Percentiles rank a stretch among this genome's conserved stretches.
phyloP scores from a whole-genome alignment of 306 rosid species.

The Prosopis cineraria region DNA sequence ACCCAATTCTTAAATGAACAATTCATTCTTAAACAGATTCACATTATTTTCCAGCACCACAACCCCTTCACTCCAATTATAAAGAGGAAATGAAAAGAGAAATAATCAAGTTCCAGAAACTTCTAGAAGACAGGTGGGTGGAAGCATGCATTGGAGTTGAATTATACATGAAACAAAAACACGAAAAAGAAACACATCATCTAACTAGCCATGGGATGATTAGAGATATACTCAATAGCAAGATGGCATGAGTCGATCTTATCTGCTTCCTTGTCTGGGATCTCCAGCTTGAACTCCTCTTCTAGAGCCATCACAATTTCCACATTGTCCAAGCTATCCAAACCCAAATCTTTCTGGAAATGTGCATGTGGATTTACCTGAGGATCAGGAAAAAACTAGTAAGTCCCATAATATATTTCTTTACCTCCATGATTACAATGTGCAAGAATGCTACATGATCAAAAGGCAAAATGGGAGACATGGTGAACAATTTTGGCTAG shows the following conservation, averaged over 20 bases:
- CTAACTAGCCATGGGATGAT: constrained; percentile 92
- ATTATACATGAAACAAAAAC: constrained; percentile 33
- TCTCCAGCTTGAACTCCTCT: constrained; percentile 98
- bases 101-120: constrained; percentile 38
- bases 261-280: constrained; percentile 93
- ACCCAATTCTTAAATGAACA: constrained; percentile 34
- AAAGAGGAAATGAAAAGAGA: background rate
- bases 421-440: background rate
- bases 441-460: background rate
- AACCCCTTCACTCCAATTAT: constrained; percentile 31
- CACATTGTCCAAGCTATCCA: constrained; percentile 98
- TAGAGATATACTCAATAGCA: constrained; percentile 86
- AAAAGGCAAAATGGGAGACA: background rate
- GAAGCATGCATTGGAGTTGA: constrained; percentile 27
- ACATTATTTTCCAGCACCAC: constrained; percentile 54
- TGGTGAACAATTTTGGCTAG: background rate
- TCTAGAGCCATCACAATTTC: constrained; percentile 96
- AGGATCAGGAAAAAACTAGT: constrained; percentile 14
- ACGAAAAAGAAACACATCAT: background rate
- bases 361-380: constrained; percentile 84
- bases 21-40: constrained; percentile 41
- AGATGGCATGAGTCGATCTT: constrained; percentile 76
- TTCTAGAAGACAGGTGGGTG: constrained; percentile 31
- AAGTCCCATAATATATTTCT: background rate
- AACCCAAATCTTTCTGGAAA: constrained; percentile 91